Evolutionary conservation across 2,329 filamentous ascomycete species (phyloP), one percentile per base, ranked within the genome.

Genomic region (Phaeosphaeriaceae sp.): DNA sequence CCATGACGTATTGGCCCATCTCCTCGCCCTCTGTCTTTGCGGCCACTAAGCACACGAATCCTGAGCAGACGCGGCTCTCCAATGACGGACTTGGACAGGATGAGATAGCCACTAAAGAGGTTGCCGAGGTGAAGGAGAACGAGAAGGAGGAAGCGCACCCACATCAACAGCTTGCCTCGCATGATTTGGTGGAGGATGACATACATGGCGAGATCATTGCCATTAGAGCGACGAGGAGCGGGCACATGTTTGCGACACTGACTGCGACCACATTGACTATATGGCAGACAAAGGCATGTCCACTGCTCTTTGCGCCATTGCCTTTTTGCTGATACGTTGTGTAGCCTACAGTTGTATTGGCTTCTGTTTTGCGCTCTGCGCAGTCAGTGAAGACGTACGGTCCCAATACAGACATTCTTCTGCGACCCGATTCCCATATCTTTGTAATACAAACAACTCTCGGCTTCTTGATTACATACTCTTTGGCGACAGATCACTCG

Each of bases 381-480:
- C 81, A 85, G 29, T 99, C 94, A 0, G 76, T 97, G 37, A 80
- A 84, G 52, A 87, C 87, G 2, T 97, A 97, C 69, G 94, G 94
- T 32, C 82, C 85, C 30, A 97, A 97, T 72, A 83, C 89, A 46
- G 86, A 90, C 60, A 83, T 99, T 35, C 81, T 96, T 9, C 83
- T 99, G 50, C 88, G 92, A 45, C 93, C 94, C 4, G 94, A 99
- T 73, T 92, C 91, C 6, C 88, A 90, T 50, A 95, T 97, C 44
- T 85, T 97, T 42, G 92, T 97, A 30, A 87, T 97, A 36, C 92
- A 93, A 68, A 97, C 94, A 3, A 83, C 86, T 33, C 79, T 87
- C 38, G 92, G 92, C 53, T 97, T 90, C 70, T 82, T 99, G 21
- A 94, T 99, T 61, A 97, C 92, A 4, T 99, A 99, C 71, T 93